These are phyloP conservation scores for Panicum hallii DNA, from an alignment of 202 grass and related monocot species.

Conservation along the genomic window DNA sequence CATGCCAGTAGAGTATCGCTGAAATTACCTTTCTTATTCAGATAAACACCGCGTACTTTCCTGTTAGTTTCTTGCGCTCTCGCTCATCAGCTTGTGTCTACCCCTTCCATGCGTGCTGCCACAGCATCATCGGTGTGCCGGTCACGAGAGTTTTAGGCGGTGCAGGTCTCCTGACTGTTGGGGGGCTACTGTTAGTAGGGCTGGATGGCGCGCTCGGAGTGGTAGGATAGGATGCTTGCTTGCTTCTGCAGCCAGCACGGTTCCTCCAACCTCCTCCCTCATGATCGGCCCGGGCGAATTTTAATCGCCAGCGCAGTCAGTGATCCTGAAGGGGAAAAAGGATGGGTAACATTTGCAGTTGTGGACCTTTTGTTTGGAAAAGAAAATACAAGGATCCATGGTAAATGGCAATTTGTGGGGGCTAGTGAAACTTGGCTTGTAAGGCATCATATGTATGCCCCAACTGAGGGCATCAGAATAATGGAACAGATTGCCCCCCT, in stretches of 20 bases:
- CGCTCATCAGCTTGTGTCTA: neutral
- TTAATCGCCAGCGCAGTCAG: conserved; percentile 22
- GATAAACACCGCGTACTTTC: neutral
- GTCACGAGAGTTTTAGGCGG: conserved; percentile 42
- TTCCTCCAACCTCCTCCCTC: conserved; percentile 8
- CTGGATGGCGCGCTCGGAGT: conserved; percentile 17
- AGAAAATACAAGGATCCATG: neutral
- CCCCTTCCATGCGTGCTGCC: neutral
- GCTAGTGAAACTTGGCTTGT: conserved; percentile 32
- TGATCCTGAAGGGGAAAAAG: neutral
- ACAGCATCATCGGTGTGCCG: neutral
- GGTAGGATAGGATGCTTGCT: conserved; percentile 55
- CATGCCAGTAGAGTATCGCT: neutral
- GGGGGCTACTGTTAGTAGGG: conserved; percentile 44
- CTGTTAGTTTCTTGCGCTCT: neutral
- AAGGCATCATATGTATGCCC: conserved; percentile 10
- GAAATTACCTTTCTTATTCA: neutral
- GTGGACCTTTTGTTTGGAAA: neutral
- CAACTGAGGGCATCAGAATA: neutral
- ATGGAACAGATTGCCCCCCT: neutral
- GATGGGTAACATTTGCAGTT: neutral
- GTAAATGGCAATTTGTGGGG: conserved; percentile 9
- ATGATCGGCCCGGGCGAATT: neutral
- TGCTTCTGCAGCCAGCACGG: conserved; percentile 42
- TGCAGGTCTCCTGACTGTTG: conserved; percentile 15